These are phyloP conservation scores for Colletotrichum destructivum DNA, from an alignment of 2,329 filamentous ascomycete genomes.

Conservation along the genomic window DNA sequence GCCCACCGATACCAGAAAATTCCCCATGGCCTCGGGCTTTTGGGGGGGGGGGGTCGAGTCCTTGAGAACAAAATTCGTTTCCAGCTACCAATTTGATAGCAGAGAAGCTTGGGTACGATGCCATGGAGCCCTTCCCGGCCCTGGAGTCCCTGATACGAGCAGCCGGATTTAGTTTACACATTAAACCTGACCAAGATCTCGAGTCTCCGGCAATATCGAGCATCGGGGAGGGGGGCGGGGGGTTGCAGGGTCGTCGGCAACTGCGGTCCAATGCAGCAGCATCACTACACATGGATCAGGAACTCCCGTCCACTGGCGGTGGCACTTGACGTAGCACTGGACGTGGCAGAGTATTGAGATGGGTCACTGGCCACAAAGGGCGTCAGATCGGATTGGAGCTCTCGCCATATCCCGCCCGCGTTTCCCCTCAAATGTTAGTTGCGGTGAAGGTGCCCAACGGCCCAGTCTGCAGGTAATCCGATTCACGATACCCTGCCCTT, in stretches of 20 bases:
- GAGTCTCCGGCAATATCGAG: not conserved
- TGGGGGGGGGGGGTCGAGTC: too few relatives aligned
- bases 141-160: slow-evolving; percentile 24
- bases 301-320: not conserved
- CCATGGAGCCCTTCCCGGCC: slow-evolving; percentile 6
- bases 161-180: not conserved
- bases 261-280: slow-evolving; percentile 14
- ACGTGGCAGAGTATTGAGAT: slow-evolving; percentile 19
- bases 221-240: not conserved
- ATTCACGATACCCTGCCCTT: slow-evolving; percentile 32
- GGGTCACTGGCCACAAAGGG: slow-evolving; percentile 29
- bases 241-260: slow-evolving; percentile 16
- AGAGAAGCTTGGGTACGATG: slow-evolving; percentile 1
- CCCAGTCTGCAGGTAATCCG: slow-evolving; percentile 41
- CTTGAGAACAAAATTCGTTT: not conserved
- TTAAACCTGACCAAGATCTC: slow-evolving; percentile 7
- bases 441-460: slow-evolving; percentile 40
- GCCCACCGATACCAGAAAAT: slow-evolving; percentile 11
- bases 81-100: not conserved
- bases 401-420: slow-evolving; percentile 27
- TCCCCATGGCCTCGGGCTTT: not conserved
- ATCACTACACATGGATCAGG: slow-evolving; percentile 2
- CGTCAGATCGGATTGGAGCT: slow-evolving; percentile 37
- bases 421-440: slow-evolving; percentile 37
- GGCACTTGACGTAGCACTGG: not conserved